Conservation (phyloP, 1,139 yeast genomes). For the Taphrina deformans region DNA sequence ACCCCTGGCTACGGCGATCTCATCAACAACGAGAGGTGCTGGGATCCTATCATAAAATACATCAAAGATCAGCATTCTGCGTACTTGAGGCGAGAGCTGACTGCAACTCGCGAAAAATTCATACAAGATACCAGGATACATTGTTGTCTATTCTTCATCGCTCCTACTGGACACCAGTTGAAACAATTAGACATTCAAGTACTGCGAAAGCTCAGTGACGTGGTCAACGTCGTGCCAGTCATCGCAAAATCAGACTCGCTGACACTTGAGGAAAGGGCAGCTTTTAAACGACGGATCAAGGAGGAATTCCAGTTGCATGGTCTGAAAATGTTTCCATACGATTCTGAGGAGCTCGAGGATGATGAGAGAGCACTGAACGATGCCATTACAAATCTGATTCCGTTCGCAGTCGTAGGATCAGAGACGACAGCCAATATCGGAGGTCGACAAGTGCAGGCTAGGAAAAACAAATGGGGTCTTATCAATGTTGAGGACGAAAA, state of each 20-base stretch:
- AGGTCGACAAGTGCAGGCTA: constrained; percentile 81
- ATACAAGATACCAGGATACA: constrained; percentile 87
- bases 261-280: constrained; percentile 55
- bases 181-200: constrained; percentile 80
- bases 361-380: constrained; percentile 48
- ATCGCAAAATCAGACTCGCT: constrained; percentile 91
- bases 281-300: constrained; percentile 52
- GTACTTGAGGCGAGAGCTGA: constrained; percentile 89
- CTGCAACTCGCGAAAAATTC: constrained; percentile 86
- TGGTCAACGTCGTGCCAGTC: constrained; percentile 91
- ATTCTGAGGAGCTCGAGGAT: constrained; percentile 78
- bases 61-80: constrained; percentile 95
- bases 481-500: constrained; percentile 81
- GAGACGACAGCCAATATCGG: constrained; percentile 66
- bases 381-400: constrained; percentile 55
- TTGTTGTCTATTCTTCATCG: constrained; percentile 85
- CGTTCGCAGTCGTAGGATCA: constrained; percentile 95
- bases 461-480: constrained; percentile 93
- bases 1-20: constrained; percentile 99
- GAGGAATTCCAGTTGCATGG: constrained; percentile 72
- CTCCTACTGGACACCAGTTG: constrained; percentile 72
- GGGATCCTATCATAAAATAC: constrained; percentile 96
- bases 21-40: constrained; percentile 89
- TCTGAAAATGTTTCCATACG: constrained; percentile 84
- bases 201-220: constrained; percentile 79